A percentile compares a stretch with the other conserved stretches of the same genome.
These are phyloP conservation scores for Kuraishia ogatae DNA, from an alignment of 805 yeast species.

Conservation along the genomic window DNA sequence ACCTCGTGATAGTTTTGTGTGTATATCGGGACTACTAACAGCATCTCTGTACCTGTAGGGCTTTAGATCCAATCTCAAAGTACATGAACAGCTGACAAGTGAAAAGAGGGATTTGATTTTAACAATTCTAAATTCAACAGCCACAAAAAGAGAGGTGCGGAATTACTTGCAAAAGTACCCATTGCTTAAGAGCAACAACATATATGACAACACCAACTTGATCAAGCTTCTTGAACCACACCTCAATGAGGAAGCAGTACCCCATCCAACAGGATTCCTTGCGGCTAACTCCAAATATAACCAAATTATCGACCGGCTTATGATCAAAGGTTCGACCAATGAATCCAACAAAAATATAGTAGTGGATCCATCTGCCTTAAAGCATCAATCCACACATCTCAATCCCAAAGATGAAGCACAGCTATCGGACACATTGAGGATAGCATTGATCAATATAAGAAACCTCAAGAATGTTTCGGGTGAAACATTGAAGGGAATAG, in stretches of 20 bases:
- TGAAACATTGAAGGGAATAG: constrained; percentile 35
- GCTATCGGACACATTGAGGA: constrained; percentile 32
- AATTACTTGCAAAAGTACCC: constrained; percentile 71
- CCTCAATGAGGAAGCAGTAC: neutral
- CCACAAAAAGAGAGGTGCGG: constrained; percentile 88
- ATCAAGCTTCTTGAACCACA: neutral
- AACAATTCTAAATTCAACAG: constrained; percentile 80
- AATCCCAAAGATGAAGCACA: constrained; percentile 14
- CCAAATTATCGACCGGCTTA: constrained; percentile 21
- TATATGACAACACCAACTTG: constrained; percentile 14
- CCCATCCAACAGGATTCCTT: neutral
- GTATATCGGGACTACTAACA: neutral
- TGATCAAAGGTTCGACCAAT: constrained; percentile 11
- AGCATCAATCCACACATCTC: neutral
- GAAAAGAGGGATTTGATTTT: constrained; percentile 65
- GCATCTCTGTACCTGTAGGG: constrained; percentile 3
- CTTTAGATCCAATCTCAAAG: constrained; percentile 18
- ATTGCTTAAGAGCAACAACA: constrained; percentile 24
- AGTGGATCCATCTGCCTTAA: neutral
- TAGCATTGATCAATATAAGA: constrained; percentile 49
- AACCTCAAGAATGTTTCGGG: constrained; percentile 24
- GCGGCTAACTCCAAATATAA: constrained; percentile 22
- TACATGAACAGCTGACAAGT: constrained; percentile 24
- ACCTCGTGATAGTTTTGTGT: no score
- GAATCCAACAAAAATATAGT: constrained; percentile 5